Evolutionary conservation across 1,139 yeast species (phyloP).

Genomic region (Debaryomyces robertsiae): DNA sequence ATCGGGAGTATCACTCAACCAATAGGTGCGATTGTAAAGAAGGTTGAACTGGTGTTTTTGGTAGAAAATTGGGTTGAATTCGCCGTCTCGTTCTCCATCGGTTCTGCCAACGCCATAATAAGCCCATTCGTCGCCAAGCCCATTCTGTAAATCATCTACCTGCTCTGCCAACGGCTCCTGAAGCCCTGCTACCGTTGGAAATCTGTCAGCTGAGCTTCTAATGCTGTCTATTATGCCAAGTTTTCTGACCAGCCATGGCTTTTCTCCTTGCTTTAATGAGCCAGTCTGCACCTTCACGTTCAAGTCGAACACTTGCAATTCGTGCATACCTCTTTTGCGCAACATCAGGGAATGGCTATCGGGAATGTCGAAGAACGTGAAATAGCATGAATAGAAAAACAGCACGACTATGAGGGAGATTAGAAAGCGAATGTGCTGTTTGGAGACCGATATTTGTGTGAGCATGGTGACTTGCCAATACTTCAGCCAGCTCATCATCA

Average conservation of each 20-base stretch:
- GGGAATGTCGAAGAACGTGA: neutral
- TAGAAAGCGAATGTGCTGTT: neutral
- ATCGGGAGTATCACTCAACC: constrained; percentile 51
- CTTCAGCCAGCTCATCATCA: too few relatives aligned
- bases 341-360: neutral
- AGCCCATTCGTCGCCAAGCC: constrained; percentile 40
- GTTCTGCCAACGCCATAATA: constrained; percentile 50
- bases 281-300: neutral
- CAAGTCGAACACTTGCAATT: neutral
- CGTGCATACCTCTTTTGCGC: neutral
- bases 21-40: constrained; percentile 35
- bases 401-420: neutral
- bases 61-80: constrained; percentile 47
- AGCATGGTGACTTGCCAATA: too few relatives aligned
- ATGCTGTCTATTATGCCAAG: constrained; percentile 42
- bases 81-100: constrained; percentile 46
- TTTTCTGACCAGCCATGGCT: constrained; percentile 46
- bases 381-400: neutral
- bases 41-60: constrained; percentile 37
- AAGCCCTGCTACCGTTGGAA: constrained; percentile 45
- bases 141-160: constrained; percentile 44
- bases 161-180: constrained; percentile 60
- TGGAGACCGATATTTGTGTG: too few relatives aligned
- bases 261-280: constrained; percentile 31
- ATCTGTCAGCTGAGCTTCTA: constrained; percentile 26